Evolutionary conservation across 208 protist genomes (phyloP).

Genomic region (Acanthamoeba sp.): DNA sequence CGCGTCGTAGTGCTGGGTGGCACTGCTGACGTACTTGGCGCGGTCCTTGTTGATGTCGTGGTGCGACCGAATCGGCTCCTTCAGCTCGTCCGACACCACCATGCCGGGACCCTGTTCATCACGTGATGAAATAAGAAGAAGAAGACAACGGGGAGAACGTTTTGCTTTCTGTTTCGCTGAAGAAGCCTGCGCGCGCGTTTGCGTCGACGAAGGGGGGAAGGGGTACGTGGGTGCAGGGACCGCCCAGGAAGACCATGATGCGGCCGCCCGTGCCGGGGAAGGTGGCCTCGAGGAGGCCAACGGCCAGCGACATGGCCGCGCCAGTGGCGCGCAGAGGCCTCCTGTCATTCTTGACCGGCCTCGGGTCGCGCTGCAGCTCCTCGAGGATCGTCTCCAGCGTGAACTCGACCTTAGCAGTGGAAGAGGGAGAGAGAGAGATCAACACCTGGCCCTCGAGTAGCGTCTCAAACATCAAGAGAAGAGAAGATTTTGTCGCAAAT

Average conservation of each 20-base stretch:
- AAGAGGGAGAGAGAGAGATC: conserved; percentile 84
- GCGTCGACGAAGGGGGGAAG: too few relatives aligned
- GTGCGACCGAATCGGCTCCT: conserved; percentile 97
- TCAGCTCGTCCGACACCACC: conserved; percentile 90
- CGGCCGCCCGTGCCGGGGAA: conserved; percentile 92
- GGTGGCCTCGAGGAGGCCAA: conserved; percentile 92
- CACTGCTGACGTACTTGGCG: conserved; percentile 87
- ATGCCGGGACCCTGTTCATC: conserved; percentile 93
- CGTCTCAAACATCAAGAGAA: not conserved
- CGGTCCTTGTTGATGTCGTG: conserved; percentile 95
- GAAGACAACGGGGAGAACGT: too few relatives aligned
- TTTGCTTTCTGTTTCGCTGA: too few relatives aligned
- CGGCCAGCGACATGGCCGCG: conserved; percentile 96
- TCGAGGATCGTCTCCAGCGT: conserved; percentile 95
- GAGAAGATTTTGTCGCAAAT: not conserved
- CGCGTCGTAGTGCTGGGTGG: conserved; percentile 91
- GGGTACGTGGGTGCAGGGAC: conserved; percentile 91
- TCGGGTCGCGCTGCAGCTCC: conserved; percentile 95
- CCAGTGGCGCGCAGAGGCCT: conserved; percentile 96
- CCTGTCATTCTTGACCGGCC: conserved; percentile 94
- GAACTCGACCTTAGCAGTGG: conserved; percentile 88
- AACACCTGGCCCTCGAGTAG: not conserved
- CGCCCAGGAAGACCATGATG: conserved; percentile 97
- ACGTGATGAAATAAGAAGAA: not conserved
- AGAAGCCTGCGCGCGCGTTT: too few relatives aligned